Conservation (phyloP, 176 grass and related monocot species). For the Juncus effusus region DNA sequence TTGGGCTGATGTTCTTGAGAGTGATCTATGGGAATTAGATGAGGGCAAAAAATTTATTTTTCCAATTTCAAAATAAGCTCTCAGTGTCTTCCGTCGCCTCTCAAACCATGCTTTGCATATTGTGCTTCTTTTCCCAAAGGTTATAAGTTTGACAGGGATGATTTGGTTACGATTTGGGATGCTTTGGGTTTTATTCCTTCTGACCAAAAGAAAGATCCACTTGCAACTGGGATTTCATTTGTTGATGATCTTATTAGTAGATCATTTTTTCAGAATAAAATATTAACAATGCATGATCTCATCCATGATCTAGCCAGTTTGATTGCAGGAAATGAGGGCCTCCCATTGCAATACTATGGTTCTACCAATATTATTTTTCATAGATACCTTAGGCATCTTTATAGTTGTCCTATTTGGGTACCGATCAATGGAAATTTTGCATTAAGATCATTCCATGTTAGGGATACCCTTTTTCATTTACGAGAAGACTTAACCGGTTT, state of each 20-base stretch:
- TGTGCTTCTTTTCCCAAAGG: slow-evolving; percentile 32
- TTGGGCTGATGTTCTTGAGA: slow-evolving; percentile 23
- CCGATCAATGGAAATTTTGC: no score
- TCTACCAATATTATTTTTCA: no score
- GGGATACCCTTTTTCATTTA: no score
- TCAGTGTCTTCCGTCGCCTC: slow-evolving; percentile 16
- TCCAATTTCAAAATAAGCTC: slow-evolving; percentile 28
- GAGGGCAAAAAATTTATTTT: not conserved
- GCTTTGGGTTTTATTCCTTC: slow-evolving; percentile 25
- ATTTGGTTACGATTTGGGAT: slow-evolving; percentile 25
- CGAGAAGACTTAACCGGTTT: no score
- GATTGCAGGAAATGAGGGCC: slow-evolving; percentile 17
- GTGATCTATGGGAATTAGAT: slow-evolving; percentile 20
- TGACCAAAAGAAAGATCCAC: not conserved
- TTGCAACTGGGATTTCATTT: slow-evolving; percentile 18
- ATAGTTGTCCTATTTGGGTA: no score
- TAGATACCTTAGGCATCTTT: no score
- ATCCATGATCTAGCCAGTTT: slow-evolving; percentile 29
- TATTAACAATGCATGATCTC: slow-evolving; percentile 26
- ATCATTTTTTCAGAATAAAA: slow-evolving; percentile 26
- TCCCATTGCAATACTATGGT: no score
- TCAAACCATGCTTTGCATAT: slow-evolving; percentile 31
- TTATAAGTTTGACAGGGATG: slow-evolving; percentile 8
- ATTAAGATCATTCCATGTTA: no score
- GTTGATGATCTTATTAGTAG: slow-evolving; percentile 16